A percentile compares a stretch with the other conserved stretches of the same genome.
Conservation (phyloP, 768 basidiomycete species). For the Wakefieldia striispora region DNA sequence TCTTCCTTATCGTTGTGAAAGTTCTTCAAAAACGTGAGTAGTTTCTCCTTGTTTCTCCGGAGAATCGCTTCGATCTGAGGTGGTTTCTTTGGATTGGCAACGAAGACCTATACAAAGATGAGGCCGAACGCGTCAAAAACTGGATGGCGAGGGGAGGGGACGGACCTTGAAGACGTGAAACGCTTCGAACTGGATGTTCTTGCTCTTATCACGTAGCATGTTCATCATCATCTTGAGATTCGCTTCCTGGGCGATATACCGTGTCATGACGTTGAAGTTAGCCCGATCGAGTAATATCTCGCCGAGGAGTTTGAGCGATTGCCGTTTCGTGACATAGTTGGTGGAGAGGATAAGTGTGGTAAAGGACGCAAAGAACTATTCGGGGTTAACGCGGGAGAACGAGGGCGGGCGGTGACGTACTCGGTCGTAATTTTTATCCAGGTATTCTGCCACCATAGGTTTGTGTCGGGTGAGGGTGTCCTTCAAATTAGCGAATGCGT, state of each 20-base stretch:
- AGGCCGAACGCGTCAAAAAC: background rate
- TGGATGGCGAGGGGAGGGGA: background rate
- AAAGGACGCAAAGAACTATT: conserved; percentile 93
- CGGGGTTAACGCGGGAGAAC: background rate
- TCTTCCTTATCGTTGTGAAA: conserved; percentile 99
- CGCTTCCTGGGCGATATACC: conserved; percentile 91
- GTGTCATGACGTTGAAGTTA: conserved; percentile 98
- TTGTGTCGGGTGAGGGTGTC: conserved; percentile 97
- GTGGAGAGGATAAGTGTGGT: conserved; percentile 87
- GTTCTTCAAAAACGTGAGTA: conserved; percentile 81
- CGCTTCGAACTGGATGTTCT: conserved; percentile 99
- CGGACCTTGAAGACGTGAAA: conserved; percentile 99
- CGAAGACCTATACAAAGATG: conserved; percentile 68
- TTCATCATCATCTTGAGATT: conserved; percentile 99
- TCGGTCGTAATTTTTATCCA: conserved; percentile 96
- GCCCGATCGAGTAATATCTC: conserved; percentile 97
- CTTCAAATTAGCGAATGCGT: conserved; percentile 96
- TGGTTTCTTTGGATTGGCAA: conserved; percentile 99
- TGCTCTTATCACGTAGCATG: conserved; percentile 94
- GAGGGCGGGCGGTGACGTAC: conserved; percentile 43
- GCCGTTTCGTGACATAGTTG: conserved; percentile 99
- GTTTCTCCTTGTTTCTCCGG: conserved; percentile 90
- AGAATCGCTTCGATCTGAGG: conserved; percentile 91
- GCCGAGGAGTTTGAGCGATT: conserved; percentile 95
- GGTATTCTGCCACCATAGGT: conserved; percentile 94